Base-by-base conservation (phyloP, 768 basidiomycete species). In the Tulasnella sp. region DNA sequence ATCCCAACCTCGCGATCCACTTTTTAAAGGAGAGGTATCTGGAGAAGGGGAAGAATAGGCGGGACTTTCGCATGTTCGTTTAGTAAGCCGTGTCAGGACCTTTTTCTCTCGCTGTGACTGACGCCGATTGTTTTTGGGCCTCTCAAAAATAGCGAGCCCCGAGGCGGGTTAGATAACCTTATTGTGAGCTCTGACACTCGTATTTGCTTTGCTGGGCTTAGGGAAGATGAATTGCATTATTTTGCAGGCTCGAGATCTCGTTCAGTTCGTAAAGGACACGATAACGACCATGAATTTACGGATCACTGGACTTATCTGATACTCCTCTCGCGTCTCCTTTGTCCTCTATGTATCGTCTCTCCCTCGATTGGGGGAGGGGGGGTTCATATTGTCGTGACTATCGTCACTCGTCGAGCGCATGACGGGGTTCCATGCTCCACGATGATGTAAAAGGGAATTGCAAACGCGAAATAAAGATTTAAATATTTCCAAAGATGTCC, bases 21-120 rank as follows among this genome's bases (percentile, higher is more conserved):
- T 97, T 94, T 82, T 96, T 98, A 75, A 87, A 98, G 58, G 97
- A 95, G 96, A 87, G 92, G 83, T 98, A 97, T 83, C 97, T 96
- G 89, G 95, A 97, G n/a, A n/a, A n/a, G n/a, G n/a, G n/a, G 85
- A 92, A 93, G 77, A 97, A 97, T 82, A 86, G 93, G n/a, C n/a
- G n/a, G n/a, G n/a, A n/a, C n/a, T n/a, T n/a, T n/a, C n/a, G n/a
- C n/a, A n/a, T n/a, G n/a, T n/a, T n/a, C n/a, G n/a, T n/a, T n/a
- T n/a, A n/a, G n/a, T n/a, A n/a, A 40, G 92, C 88, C n/a, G n/a
- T 14, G 46, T 44, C 19, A 18, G 44, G 14, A 18, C 4, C 44
- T 16, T 18, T n/a, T 18, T 44, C 44, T 44, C 44, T 44, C 44
- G 44, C 16, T 18, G 52, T 7, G 7, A 71, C 27, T 31, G 31